These are phyloP conservation scores for Leishmania aethiopica DNA, from an alignment of 208 protist genomes.

Conservation along the genomic window DNA sequence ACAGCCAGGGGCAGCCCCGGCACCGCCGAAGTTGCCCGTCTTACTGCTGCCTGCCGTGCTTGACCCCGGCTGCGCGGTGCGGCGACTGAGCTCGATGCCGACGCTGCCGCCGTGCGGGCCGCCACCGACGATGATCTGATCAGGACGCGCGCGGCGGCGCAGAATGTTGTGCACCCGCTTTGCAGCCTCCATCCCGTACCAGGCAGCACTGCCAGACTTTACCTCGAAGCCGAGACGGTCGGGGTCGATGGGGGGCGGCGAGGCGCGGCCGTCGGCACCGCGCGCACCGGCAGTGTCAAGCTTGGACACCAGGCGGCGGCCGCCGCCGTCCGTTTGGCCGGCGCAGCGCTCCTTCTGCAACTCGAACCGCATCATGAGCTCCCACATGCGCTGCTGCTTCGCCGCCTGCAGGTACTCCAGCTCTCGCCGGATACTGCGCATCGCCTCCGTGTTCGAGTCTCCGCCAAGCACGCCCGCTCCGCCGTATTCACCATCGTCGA, in stretches of 20 bases:
- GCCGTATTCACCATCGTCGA: slow-evolving; percentile 16
- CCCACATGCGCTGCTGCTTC: slow-evolving; percentile 52
- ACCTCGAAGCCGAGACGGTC: slow-evolving; percentile 59
- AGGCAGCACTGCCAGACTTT: slow-evolving; percentile 51
- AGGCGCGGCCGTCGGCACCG: not conserved
- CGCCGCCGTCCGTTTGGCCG: not conserved
- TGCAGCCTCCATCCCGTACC: slow-evolving; percentile 78
- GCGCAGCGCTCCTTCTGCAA: slow-evolving; percentile 26
- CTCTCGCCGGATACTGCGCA: slow-evolving; percentile 43
- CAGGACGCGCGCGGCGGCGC: slow-evolving; percentile 43
- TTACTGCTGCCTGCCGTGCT: slow-evolving; percentile 6
- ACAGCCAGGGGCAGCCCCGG: not conserved
- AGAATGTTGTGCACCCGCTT: slow-evolving; percentile 73
- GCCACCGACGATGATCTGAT: slow-evolving; percentile 64
- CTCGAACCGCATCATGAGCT: slow-evolving; percentile 48
- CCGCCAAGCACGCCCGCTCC: not conserved
- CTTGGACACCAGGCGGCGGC: not conserved
- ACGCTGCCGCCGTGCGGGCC: slow-evolving; percentile 52
- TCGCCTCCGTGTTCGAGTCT: slow-evolving; percentile 38
- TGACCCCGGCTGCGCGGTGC: slow-evolving; percentile 43
- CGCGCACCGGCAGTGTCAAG: not conserved
- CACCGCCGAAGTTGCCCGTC: not conserved
- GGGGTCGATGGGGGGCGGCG: slow-evolving; percentile 17
- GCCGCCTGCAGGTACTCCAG: slow-evolving; percentile 55
- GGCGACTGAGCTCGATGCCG: slow-evolving; percentile 61